Conservation (phyloP, 148 eudicot species). For the Chenopodium berlandieri region DNA sequence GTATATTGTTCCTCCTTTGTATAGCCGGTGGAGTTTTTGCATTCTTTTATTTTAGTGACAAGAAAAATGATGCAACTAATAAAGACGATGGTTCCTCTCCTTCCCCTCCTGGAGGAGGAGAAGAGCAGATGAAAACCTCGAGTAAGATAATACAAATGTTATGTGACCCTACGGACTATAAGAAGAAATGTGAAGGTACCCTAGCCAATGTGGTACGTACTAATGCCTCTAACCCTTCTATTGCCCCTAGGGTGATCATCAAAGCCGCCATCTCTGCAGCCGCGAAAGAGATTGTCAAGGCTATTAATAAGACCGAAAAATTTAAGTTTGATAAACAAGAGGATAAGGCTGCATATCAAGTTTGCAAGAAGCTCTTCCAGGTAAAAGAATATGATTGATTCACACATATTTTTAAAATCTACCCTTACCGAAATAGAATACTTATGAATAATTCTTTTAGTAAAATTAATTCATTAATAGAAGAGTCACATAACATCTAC, state of each 20-base stretch:
- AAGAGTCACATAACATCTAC: too few species aligned
- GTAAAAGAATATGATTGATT: slow-evolving; percentile 1
- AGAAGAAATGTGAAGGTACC: slow-evolving; percentile 47
- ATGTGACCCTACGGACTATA: slow-evolving; percentile 60
- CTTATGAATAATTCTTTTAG: too few species aligned
- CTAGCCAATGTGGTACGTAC: slow-evolving; percentile 38
- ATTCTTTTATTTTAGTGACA: slow-evolving; percentile 23
- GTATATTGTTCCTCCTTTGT: slow-evolving; percentile 35
- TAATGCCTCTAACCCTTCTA: slow-evolving; percentile 18
- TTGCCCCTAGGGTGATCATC: slow-evolving; percentile 49
- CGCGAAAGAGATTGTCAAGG: slow-evolving; percentile 44
- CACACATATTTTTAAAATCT: too few species aligned
- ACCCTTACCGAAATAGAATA: too few species aligned
- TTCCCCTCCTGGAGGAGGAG: slow-evolving; percentile 1
- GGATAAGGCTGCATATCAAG: slow-evolving; percentile 59
- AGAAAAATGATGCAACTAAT: not conserved
- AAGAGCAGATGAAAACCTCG: slow-evolving; percentile 10
- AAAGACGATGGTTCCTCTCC: not conserved
- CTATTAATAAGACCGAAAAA: slow-evolving; percentile 24
- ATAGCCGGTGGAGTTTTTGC: slow-evolving; percentile 42
- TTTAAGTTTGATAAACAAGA: slow-evolving; percentile 45
- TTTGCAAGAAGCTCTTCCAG: slow-evolving; percentile 53
- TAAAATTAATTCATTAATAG: too few species aligned
- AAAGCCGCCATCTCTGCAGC: slow-evolving; percentile 54
- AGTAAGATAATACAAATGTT: slow-evolving; percentile 41